A percentile compares a stretch with the other conserved stretches of the same genome.
Conservation (phyloP, 257 asterid species). For the Nicotiana tabacum region DNA sequence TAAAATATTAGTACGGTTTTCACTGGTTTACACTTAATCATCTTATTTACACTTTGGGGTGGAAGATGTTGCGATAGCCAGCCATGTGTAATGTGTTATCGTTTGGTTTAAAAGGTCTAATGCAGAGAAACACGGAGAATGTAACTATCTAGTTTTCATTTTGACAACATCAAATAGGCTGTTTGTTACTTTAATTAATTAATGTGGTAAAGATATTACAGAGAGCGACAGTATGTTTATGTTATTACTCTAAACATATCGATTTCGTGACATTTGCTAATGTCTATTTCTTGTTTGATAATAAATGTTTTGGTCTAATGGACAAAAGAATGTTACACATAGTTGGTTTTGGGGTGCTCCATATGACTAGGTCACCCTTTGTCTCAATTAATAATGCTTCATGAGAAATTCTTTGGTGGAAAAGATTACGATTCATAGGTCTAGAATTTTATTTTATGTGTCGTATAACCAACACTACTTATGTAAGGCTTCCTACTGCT, state of each 20-base stretch:
- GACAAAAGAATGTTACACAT: neutral
- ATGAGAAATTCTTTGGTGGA: neutral
- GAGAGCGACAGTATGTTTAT: neutral
- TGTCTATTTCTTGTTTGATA: neutral
- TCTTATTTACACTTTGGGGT: no score
- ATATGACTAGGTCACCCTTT: no score
- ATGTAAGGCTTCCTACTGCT: no score
- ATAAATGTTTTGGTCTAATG: neutral
- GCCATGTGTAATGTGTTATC: neutral
- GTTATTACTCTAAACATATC: no score
- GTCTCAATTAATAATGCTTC: neutral
- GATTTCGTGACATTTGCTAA: neutral
- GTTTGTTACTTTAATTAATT: neutral
- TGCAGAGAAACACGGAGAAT: no score
- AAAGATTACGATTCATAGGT: no score
- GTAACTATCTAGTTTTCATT: no score
- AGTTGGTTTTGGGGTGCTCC: no score
- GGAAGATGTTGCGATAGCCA: neutral
- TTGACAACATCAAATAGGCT: neutral
- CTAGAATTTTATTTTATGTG: no score
- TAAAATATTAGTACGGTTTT: neutral
- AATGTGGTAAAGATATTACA: neutral
- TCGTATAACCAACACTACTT: no score
- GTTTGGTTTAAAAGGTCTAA: neutral
- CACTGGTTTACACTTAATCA: neutral